Base-by-base conservation (phyloP, 208 protist species). In the Jaenimonas drosophilae region DNA sequence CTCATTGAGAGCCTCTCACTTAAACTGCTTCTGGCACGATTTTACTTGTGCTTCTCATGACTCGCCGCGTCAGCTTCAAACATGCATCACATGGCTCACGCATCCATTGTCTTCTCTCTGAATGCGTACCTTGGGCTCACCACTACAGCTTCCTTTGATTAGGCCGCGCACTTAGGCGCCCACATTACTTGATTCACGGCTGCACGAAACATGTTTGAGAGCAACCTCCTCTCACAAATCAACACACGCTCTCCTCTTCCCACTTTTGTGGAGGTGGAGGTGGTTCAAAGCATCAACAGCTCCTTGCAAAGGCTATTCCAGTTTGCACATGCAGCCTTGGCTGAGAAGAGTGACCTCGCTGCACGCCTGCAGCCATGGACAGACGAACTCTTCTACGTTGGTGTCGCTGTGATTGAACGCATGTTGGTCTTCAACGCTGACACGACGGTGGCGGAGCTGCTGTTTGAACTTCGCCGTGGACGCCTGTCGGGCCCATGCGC, bases 161-260 rank as follows among this genome's bases (percentile, higher is more conserved):
- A 4, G 25, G 4, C 26, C 17, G 34, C 48, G n/a, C 24, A 2
- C n/a, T 49, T 28, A 38, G 27, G 20, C 21, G 12, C 17, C 16
- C 23, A 4, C 32, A 3, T 19, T 23, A 9, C 20, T 19, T 26
- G 3, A 40, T 23, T 19, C 33, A 21, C 37, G 16, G 12, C 17
- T 36, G 39, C 20, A 5, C 20, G 12, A n/a, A 36, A 24, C 11
- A 84, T 90, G 76, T 84, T 87, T 40, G 72, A 84, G 40, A 87
- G 65, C 49, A 84, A 77, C 25, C 64, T 91, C 6, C 51, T 88
- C 23, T 77, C 82, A 11, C 68, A 80, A 40, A 72, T 91, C 36
- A 87, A 91, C 55, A 51, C 44, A 12, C 54, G 70, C 33, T 82
- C 76, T 2, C 75, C 75, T 37, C 69, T 91, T 34, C 82, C 82